phyloP scores from a whole-genome alignment of 345 rosid species.

The Gossypium herbaceum region DNA sequence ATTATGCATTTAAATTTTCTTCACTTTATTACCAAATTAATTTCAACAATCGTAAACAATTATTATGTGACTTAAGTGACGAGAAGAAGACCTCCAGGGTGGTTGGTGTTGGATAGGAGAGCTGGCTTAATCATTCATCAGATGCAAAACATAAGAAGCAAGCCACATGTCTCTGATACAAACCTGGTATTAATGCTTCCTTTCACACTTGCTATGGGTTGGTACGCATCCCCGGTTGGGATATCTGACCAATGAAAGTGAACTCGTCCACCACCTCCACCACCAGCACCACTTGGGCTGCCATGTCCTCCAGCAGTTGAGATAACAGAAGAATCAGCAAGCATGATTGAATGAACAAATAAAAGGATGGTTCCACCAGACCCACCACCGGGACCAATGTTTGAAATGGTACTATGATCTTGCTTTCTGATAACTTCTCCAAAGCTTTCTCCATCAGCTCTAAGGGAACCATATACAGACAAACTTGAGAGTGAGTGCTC shows the following conservation, averaged over 20 bases:
- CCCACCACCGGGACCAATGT: constrained; percentile 85
- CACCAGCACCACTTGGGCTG: constrained; percentile 74
- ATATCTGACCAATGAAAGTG: constrained; percentile 90
- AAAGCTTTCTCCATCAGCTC: constrained; percentile 80
- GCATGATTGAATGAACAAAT: constrained; percentile 50
- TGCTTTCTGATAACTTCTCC: constrained; percentile 41
- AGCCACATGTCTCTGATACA: constrained; percentile 20
- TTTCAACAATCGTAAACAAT: neutral
- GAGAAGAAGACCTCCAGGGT: neutral
- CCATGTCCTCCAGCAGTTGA: constrained; percentile 83
- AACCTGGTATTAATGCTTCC: constrained; percentile 74
- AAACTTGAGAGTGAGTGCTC: constrained; percentile 80
- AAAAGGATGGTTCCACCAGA: constrained; percentile 91
- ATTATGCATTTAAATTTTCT: neutral
- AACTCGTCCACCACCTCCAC: constrained; percentile 94
- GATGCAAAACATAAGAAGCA: neutral
- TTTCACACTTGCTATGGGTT: constrained; percentile 68
- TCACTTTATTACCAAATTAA: neutral
- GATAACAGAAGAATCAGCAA: constrained; percentile 50
- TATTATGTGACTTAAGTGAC: neutral
- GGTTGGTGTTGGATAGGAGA: neutral
- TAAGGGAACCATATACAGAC: constrained; percentile 67
- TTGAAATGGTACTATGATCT: constrained; percentile 30
- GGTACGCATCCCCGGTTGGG: constrained; percentile 70
- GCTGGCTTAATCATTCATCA: neutral